Evolutionary conservation across 1,284 basidiomycete genomes (phyloP), one percentile per base, ranked within the genome.

Genomic region (Microbotryum silenes-acaulis): DNA sequence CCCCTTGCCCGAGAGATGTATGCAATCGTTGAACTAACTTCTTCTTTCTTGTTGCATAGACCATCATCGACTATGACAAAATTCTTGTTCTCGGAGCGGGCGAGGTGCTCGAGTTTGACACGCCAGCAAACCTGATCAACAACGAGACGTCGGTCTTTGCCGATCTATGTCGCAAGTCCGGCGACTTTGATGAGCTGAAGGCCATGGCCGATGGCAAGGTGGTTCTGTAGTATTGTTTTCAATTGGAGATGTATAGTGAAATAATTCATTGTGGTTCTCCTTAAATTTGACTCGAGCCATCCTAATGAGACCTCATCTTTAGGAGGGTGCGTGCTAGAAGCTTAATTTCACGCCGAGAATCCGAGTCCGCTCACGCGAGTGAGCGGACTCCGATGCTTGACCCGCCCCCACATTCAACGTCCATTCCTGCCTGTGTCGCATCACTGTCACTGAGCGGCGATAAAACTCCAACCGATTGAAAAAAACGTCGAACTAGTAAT

Each of bases 61-160:
- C 74, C 3, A 78, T 81, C 56, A 77, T 78, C 65, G 78, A 80
- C 67, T 79, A 78, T 57, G 79, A 80, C 74, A 77, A 77, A 70
- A 78, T 81, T 42, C 70, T 81, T 5, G 80, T 81, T 4, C 73
- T 83, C 12, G 79, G 78, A 61, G 75, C 76, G 7, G 81, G 81
- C 31, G 78, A 78, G 58, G 74, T 82, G 47, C 64, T 81, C 49
- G 81, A 83, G 67, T 82, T 75, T 64, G 81, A 80, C 69, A 79
- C 79, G 53, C 88, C 88, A 0, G 75, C 75, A n/a, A 78, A 78
- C 27, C 78, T 91, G 9, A 78, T 89, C 56, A 74, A 78, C 56
- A 61, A 71, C 25, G 79, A 79, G 23, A 72, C 80, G 52, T 74
- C 78, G 29, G 81, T 83, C 12, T 80, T 88, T 64, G 80, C 81